A percentile compares a stretch with the other conserved stretches of the same genome.
Evolutionary conservation across 768 basidiomycete species (phyloP).

Genomic region (Tulasnella sp.): DNA sequence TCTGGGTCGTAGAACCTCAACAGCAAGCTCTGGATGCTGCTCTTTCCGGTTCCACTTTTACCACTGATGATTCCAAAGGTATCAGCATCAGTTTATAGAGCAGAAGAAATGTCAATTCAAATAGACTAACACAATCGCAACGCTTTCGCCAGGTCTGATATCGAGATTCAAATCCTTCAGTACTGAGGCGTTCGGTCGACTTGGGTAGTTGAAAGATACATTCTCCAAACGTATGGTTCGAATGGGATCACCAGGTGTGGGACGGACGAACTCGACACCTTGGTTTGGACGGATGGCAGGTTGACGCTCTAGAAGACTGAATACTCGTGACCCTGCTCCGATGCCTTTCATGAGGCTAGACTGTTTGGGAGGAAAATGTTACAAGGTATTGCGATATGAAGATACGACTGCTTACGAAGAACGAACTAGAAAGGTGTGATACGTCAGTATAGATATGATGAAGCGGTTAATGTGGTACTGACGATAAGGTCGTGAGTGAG

Average conservation of each 20-base stretch:
- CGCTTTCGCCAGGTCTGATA: slow-evolving; percentile 70
- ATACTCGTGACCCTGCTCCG: slow-evolving; percentile 86
- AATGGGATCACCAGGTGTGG: slow-evolving; percentile 31
- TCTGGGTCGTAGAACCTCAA: slow-evolving; percentile 82
- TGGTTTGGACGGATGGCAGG: slow-evolving; percentile 56
- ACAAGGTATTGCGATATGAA: slow-evolving; percentile 28
- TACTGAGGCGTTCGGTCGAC: slow-evolving; percentile 64
- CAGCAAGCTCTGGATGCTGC: slow-evolving; percentile 75
- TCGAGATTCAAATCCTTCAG: slow-evolving; percentile 73
- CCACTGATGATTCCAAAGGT: slow-evolving; percentile 40
- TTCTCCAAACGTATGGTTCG: slow-evolving; percentile 71
- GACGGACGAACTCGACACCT: slow-evolving; percentile 39
- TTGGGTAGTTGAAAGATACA: slow-evolving; percentile 82
- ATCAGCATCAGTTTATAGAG: slow-evolving; percentile 10
- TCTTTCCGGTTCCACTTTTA: slow-evolving; percentile 88
- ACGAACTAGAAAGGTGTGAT: slow-evolving; percentile 23
- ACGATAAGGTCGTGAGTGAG: slow-evolving; percentile 71
- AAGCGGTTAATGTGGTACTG: slow-evolving; percentile 25
- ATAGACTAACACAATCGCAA: slow-evolving; percentile 72
- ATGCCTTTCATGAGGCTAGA: slow-evolving; percentile 78
- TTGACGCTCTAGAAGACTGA: slow-evolving; percentile 74
- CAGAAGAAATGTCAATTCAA: background rate
- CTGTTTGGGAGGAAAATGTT: slow-evolving; percentile 35
- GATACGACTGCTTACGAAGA: slow-evolving; percentile 27
- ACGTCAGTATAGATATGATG: background rate